A percentile compares a stretch with the other conserved stretches of the same genome.
Conservation (phyloP, 352 stramenopile species). For the Globisporangium paroecandrum region DNA sequence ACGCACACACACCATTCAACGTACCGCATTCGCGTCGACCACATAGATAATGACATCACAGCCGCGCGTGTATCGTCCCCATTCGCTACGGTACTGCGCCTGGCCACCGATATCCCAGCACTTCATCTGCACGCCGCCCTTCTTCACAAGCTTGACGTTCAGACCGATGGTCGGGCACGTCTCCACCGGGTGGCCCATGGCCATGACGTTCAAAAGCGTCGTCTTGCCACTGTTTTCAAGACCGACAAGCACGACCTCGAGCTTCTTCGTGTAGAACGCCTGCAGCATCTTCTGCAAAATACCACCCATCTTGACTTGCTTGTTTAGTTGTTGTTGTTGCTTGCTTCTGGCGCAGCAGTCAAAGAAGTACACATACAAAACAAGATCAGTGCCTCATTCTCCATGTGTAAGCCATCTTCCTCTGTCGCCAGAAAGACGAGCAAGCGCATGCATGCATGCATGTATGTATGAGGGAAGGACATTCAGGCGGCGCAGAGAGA, state of each 20-base stretch:
- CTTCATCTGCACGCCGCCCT: slow-evolving; percentile 96
- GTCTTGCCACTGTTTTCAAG: slow-evolving; percentile 97
- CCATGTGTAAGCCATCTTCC: background rate
- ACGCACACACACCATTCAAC: slow-evolving; percentile 15
- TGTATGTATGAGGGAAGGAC: background rate
- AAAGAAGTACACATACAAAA: background rate
- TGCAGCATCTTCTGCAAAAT: slow-evolving; percentile 94
- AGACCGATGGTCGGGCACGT: slow-evolving; percentile 97
- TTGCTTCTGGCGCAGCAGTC: background rate
- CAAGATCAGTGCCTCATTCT: background rate
- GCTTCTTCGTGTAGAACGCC: slow-evolving; percentile 97
- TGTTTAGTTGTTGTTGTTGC: background rate
- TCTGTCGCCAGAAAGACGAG: background rate
- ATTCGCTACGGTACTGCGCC: slow-evolving; percentile 94
- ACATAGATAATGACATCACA: slow-evolving; percentile 99
- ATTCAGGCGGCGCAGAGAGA: background rate
- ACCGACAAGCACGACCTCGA: slow-evolving; percentile 96
- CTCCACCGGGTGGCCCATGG: slow-evolving; percentile 94
- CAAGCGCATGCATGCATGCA: background rate
- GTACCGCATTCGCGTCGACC: slow-evolving; percentile 94
- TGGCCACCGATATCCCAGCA: slow-evolving; percentile 98
- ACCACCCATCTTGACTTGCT: slow-evolving; percentile 75
- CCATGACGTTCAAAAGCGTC: slow-evolving; percentile 95
- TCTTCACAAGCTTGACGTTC: slow-evolving; percentile 97
- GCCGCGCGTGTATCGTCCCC: slow-evolving; percentile 93